Base-by-base conservation (phyloP, 2,329 filamentous ascomycete species). In the Cytospora chrysosperma region DNA sequence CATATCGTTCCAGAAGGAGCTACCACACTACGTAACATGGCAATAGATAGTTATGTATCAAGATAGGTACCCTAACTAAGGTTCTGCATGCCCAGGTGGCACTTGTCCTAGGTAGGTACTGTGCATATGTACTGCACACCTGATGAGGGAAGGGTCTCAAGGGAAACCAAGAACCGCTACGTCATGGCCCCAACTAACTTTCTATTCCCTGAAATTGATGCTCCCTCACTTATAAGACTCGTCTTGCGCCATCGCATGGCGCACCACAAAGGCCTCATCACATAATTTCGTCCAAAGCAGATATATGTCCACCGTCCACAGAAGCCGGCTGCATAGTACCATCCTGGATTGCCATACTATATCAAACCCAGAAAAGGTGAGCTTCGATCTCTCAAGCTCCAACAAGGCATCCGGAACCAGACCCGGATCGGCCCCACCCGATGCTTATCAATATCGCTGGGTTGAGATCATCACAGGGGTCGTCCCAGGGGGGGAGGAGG, bases 391-490 rank as follows among this genome's bases (percentile, higher is more conserved):
- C 13, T 12, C 43, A 21, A 12, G 3, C 21, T 13, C 19, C n/a
- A 12, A 47, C 10, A 10, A 34, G 50, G 58, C n/a, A 34, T 26
- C 27, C n/a, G 51, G 49, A 37, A 32, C 59, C 51, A 34, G 59
- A 37, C 47, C 59, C 59, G 59, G 43, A n/a, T 12, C n/a, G 43
- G 43, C n/a, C 59, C 59, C 59, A 61, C 59, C 49, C 51, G 34
- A 55, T 51, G 37, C 50, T 61, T 24, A 55, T 61, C 59, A 55
- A 55, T 61, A 40, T 61, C 51, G 59, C 59, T 55, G 59, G 26
- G n/a, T n/a, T 40, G 21, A 50, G 59, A 61, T 61, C 51, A 43
- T 28, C 59, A 34, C 59, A 61, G 51, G 59, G 59, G 51, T 61
- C n/a, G 17, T 55, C 37, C 15, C 37, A 40, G 37, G 59, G 52